Evolutionary conservation across 1,139 yeast genomes (phyloP).

Genomic region (Citeromyces hawaiiensis): DNA sequence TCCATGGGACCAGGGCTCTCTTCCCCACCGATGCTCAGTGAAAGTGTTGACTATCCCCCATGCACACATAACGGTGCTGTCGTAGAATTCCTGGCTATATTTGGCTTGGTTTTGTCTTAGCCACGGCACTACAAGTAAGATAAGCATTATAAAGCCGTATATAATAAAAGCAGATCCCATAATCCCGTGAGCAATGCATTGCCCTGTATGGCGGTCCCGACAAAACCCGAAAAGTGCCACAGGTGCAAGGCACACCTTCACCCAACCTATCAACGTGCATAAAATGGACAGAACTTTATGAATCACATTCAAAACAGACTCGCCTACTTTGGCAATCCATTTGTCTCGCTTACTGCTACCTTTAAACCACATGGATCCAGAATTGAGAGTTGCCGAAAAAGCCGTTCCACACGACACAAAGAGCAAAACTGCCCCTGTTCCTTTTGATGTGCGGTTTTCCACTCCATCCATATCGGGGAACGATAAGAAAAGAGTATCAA

Average conservation of each 20-base stretch:
- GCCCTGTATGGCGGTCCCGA: slow-evolving; percentile 68
- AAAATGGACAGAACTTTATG: slow-evolving; percentile 35
- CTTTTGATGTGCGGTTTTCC: slow-evolving; percentile 53
- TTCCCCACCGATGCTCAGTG: slow-evolving; percentile 93
- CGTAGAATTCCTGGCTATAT: slow-evolving; percentile 72
- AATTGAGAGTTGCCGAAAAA: slow-evolving; percentile 38
- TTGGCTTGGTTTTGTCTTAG: slow-evolving; percentile 25
- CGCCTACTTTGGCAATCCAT: slow-evolving; percentile 18
- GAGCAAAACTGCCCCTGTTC: slow-evolving; percentile 49
- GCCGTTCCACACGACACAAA: slow-evolving; percentile 31
- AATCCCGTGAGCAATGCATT: slow-evolving; percentile 91
- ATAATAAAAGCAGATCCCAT: slow-evolving; percentile 84
- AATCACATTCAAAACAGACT: slow-evolving; percentile 16
- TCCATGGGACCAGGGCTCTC: slow-evolving; percentile 77
- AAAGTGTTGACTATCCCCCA: slow-evolving; percentile 95
- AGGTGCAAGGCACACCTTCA: slow-evolving; percentile 70
- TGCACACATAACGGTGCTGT: slow-evolving; percentile 60
- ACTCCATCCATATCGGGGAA: slow-evolving; percentile 54
- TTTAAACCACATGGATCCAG: slow-evolving; percentile 35
- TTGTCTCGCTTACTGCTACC: slow-evolving; percentile 16
- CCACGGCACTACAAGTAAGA: slow-evolving; percentile 63
- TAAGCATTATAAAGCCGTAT: slow-evolving; percentile 59
- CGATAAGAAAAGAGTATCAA: slow-evolving; percentile 41
- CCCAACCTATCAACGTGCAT: slow-evolving; percentile 40
- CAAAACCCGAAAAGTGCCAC: slow-evolving; percentile 79